Base-by-base conservation (phyloP, 1,139 yeast genomes). In the Geotrichum phurueaensis region DNA sequence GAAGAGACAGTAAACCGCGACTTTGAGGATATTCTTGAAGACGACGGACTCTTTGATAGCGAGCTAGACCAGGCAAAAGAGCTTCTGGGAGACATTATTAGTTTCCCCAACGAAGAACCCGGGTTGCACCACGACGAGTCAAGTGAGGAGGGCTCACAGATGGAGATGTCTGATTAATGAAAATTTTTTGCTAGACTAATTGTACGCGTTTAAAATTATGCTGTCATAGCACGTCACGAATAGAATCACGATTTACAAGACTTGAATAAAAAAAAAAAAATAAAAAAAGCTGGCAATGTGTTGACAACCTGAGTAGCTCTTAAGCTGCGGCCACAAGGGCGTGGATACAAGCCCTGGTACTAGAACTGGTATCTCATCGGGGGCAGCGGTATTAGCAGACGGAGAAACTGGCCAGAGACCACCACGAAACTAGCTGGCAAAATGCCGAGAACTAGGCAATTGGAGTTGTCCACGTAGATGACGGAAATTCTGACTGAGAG, bases 1-100 rank as follows among this genome's bases (percentile, higher is more conserved):
- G 95, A 87, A 61, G 81, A 84, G 22, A 50, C 58, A 2, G 58
- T 55, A 1, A 52, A 59, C 36, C 23, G 61, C 5, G 61, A 59
- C 15, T 59, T 59, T 59, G 61, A 55, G 25, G 61, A 54, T n/a
- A 54, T 59, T 33, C 50, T 55, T 13, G 58, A 54, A 25, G 39
- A 55, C 23, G 54, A 59, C 31, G 52, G 49, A 13, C 15, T 54
- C 45, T 54, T 58, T 58, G 60, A 58, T 27, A 6, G 51, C 10
- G 58, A 51, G 31, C 33, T 58, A 9, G 50, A 49, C 43, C 20
- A 36, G 20, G 33, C 29, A 33, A 54, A 29, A 23, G 55, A 49
- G 45, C 43, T 10, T 13, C 33, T 52, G 51, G 53, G 52, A n/a
- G 53, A 50, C 22, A 53, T 51, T 29, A 58, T 54, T 33, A 54